Percentiles rank a stretch among this genome's conserved stretches.
Evolutionary conservation across 768 basidiomycete genomes (phyloP).

Genomic region (Lactarius akahatsu): DNA sequence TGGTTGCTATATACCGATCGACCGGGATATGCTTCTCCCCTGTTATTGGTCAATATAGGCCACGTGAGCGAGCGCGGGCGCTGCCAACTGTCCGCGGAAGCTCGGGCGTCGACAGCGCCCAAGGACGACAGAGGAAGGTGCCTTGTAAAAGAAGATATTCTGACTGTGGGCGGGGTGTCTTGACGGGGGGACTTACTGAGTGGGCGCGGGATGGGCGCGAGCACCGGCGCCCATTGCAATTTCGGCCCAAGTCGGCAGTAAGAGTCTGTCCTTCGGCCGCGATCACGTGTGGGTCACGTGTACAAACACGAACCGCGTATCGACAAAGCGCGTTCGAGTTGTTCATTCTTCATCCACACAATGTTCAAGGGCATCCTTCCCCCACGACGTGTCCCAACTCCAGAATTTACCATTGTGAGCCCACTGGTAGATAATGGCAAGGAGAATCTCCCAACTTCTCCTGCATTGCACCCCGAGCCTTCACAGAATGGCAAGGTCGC

Average conservation of each 20-base stretch:
- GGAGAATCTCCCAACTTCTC: conserved; percentile 55
- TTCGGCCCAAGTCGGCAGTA: background rate
- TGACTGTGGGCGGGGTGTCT: background rate
- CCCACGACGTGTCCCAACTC: conserved; percentile 60
- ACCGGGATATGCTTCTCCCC: conserved; percentile 23
- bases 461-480: conserved; percentile 18
- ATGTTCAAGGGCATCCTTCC: conserved; percentile 87
- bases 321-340: background rate
- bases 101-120: conserved; percentile 1
- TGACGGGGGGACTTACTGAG: background rate
- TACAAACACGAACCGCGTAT: conserved; percentile 29
- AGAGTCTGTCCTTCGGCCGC: background rate
- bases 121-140: background rate
- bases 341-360: conserved; percentile 23
- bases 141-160: background rate
- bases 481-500: conserved; percentile 31
- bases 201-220: conserved; percentile 23
- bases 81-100: conserved; percentile 8
- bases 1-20: conserved; percentile 30
- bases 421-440: conserved; percentile 53
- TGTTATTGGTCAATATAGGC: conserved; percentile 6
- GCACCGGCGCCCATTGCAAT: conserved; percentile 10
- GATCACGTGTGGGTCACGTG: conserved; percentile 25
- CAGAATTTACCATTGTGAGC: conserved; percentile 75
- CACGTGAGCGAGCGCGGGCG: conserved; percentile 22